Evolutionary conservation across 345 rosid species (phyloP).

Genomic region (Eucalyptus albens): DNA sequence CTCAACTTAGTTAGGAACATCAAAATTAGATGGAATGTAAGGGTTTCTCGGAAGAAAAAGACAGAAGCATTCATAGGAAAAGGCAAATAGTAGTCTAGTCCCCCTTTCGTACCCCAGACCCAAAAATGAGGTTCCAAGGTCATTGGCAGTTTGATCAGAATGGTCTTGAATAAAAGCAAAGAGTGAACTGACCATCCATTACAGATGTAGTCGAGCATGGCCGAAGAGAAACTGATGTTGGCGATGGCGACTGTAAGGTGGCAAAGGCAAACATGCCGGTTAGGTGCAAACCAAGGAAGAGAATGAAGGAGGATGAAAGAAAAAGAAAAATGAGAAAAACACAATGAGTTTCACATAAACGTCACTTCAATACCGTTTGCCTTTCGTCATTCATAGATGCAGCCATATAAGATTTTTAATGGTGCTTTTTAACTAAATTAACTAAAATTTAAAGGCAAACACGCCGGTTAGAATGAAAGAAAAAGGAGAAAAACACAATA

Average conservation of each 20-base stretch:
- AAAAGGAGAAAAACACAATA: neutral
- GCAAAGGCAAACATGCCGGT: neutral
- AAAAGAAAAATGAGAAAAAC: neutral
- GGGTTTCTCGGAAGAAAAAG: neutral
- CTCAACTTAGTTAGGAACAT: neutral
- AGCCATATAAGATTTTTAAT: neutral
- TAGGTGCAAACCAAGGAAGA: neutral
- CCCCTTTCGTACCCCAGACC: neutral
- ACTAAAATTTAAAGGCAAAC: too few species aligned
- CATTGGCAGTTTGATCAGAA: neutral
- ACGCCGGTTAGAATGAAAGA: too few species aligned
- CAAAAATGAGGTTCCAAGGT: neutral
- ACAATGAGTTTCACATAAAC: neutral
- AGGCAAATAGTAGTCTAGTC: neutral
- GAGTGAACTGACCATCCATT: neutral
- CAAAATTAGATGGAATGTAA: neutral
- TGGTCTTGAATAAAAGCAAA: neutral
- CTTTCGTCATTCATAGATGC: neutral
- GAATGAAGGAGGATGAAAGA: neutral
- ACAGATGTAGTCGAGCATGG: neutral
- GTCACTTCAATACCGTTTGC: accelerated
- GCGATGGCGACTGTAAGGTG: accelerated
- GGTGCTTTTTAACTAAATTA: neutral
- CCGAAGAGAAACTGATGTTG: neutral
- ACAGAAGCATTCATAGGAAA: neutral